Conservation (phyloP, 805 yeast species). For the Kodamaea fukazawae region DNA sequence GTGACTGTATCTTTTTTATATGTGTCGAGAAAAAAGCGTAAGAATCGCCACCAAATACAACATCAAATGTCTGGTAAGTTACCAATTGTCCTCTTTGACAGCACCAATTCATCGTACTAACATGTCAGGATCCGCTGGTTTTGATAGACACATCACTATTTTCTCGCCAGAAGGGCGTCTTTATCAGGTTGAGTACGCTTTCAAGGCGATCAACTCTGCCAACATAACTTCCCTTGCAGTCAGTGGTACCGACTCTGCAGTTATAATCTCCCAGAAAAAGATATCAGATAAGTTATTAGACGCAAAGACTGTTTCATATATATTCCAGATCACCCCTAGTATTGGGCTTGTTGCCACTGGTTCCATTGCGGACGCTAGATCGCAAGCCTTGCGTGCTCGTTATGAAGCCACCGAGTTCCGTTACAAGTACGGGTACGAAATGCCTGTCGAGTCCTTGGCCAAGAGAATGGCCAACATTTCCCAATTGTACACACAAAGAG, state of each 20-base stretch:
- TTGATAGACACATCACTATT: slow-evolving; percentile 97
- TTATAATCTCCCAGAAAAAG: slow-evolving; percentile 89
- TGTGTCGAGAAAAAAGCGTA: background rate
- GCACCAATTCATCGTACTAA: slow-evolving; percentile 18
- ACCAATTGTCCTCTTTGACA: background rate
- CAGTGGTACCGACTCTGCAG: slow-evolving; percentile 82
- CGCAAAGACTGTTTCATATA: slow-evolving; percentile 78
- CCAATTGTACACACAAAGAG: slow-evolving; percentile 95
- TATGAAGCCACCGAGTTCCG: slow-evolving; percentile 95
- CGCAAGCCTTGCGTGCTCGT: slow-evolving; percentile 86
- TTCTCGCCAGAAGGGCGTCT: slow-evolving; percentile 98
- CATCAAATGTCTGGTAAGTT: slow-evolving; percentile 28
- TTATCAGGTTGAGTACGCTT: slow-evolving; percentile 97
- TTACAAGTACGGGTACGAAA: slow-evolving; percentile 92
- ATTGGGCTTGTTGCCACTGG: slow-evolving; percentile 94
- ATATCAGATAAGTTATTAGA: slow-evolving; percentile 94
- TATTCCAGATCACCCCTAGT: slow-evolving; percentile 75
- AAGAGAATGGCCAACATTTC: slow-evolving; percentile 95
- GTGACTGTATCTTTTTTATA: too few species aligned
- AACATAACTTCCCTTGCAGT: slow-evolving; percentile 87
- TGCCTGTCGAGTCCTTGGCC: slow-evolving; percentile 91
- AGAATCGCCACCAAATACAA: background rate
- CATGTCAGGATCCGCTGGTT: slow-evolving; percentile 77
- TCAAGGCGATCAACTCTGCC: slow-evolving; percentile 92
- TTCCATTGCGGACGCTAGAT: slow-evolving; percentile 92